Base-by-base conservation (phyloP, 768 basidiomycete species). In the Trametes cinnabarina region DNA sequence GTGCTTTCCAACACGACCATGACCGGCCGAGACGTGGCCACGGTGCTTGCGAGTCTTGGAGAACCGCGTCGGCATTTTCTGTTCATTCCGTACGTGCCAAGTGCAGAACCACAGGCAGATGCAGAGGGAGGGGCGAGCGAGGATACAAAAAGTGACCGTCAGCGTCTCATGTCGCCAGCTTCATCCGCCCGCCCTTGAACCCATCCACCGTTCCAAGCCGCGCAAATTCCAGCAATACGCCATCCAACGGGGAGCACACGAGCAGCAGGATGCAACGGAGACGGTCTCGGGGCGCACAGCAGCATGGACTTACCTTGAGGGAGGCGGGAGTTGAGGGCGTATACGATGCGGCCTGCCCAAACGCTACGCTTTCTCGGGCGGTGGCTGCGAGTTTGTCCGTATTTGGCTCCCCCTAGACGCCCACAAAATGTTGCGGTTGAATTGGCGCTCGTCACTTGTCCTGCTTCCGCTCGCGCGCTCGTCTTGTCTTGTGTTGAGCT, bases 1-100 rank as follows among this genome's bases (percentile, higher is more conserved):
- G 86, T 99, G 97, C 86, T 98, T 98, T 68, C 97, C 97, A 72
- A 99, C 92, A 90, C 97, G 96, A 76, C 97, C 97, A 78, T 98
- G 90, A 81, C 97, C 97, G 73, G 95, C 94, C 67, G 96, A 99
- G 69, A 99, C 95, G 82, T 98, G 95, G 70, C 96, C 96, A 72
- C 96, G 87, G 80, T 97, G 95, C 81, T 99, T 99, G 80, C 96
- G 89, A 77, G 96, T 98, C 80, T 98, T 98, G 69, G 88, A 83
- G 80, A 94, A 82, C 74, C 83, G 94, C 75, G 95, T 93, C 76
- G 97, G 97, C 97, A 97, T 98, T 77, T 79, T 77, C 76, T 81
- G 60, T 61, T 39, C 9, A 52, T n/a, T 65, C 53, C 51, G 30
- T 32, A 6, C 30, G 12, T 6, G 30, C 30, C 7, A 32, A 32